These are phyloP conservation scores for Hypoxylon cercidicola DNA, from an alignment of 495 filamentous ascomycete genomes.

Conservation along the genomic window DNA sequence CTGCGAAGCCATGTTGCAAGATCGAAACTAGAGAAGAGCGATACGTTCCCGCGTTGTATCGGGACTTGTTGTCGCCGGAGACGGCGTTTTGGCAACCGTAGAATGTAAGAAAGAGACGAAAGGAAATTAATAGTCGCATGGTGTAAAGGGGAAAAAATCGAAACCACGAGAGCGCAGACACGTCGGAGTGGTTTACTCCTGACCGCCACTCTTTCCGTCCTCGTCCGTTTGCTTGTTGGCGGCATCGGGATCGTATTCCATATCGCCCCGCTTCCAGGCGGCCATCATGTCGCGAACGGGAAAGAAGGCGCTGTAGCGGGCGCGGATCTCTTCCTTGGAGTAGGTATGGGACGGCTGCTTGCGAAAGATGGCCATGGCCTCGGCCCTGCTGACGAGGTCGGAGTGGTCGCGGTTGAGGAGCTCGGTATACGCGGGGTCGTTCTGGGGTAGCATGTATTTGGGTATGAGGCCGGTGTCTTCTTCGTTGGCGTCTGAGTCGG, in stretches of 20 bases:
- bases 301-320: slow-evolving; percentile 8
- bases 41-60: too few relatives aligned
- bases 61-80: too few relatives aligned
- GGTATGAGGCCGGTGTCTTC: slow-evolving; percentile 2
- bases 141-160: too few relatives aligned
- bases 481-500: not conserved
- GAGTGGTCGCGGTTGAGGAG: slow-evolving; percentile 7
- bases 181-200: too few relatives aligned
- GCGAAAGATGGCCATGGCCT: not conserved
- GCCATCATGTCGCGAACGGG: not conserved
- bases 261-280: not conserved
- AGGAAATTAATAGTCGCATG: too few relatives aligned
- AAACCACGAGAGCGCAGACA: too few relatives aligned
- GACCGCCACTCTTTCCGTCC: too few relatives aligned
- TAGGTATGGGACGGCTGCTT: not conserved
- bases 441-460: slow-evolving; percentile 13
- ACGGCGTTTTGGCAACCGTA: too few relatives aligned
- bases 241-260: slow-evolving; percentile 3
- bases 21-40: too few relatives aligned
- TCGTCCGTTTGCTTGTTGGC: too few relatives aligned
- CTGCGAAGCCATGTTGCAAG: too few relatives aligned
- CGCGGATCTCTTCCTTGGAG: slow-evolving; percentile 16
- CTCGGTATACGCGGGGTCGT: slow-evolving; percentile 14
- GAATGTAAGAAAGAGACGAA: too few relatives aligned
- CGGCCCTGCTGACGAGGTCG: slow-evolving; percentile 4